Conservation (phyloP, 2,329 filamentous ascomycete species). For the Pseudogymnoascus sp. region DNA sequence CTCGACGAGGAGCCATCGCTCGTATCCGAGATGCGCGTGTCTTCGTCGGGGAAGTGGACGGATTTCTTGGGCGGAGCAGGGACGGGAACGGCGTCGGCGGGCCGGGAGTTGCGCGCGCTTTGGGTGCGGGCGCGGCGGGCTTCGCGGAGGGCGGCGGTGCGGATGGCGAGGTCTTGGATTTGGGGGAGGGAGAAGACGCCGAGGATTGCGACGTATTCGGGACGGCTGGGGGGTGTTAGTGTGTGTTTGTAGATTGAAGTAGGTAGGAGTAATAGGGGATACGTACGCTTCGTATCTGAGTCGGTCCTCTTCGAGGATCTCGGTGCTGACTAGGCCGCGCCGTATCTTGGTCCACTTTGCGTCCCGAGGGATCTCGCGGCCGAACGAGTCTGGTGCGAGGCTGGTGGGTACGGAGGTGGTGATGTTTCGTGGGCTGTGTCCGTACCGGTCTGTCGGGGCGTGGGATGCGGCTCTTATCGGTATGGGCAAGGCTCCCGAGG, state of each 20-base stretch:
- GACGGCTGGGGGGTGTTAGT: constrained; percentile 30
- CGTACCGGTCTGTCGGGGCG: neutral
- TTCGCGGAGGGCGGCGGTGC: constrained; percentile 32
- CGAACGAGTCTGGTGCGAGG: constrained; percentile 50
- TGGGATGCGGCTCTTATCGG: neutral
- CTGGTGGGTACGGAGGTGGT: constrained; percentile 5
- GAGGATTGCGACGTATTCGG: constrained; percentile 53
- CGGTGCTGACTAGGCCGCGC: constrained; percentile 49
- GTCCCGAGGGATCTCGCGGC: constrained; percentile 48
- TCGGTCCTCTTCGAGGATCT: constrained; percentile 47
- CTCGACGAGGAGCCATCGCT: neutral
- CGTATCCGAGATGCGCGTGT: neutral
- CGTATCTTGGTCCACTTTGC: constrained; percentile 55
- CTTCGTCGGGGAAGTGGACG: neutral
- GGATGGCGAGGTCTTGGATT: constrained; percentile 44
- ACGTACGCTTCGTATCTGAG: constrained; percentile 50
- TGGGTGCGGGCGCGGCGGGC: constrained; percentile 14
- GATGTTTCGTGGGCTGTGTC: neutral
- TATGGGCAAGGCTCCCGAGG: neutral
- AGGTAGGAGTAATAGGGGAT: neutral
- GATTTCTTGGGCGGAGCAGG: neutral
- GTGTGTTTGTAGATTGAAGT: neutral
- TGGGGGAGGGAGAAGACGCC: constrained; percentile 47
- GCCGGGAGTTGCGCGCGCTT: neutral
- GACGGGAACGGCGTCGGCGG: neutral